Conservation (phyloP, 2,329 filamentous ascomycete species). For the Fusarium sp. region DNA sequence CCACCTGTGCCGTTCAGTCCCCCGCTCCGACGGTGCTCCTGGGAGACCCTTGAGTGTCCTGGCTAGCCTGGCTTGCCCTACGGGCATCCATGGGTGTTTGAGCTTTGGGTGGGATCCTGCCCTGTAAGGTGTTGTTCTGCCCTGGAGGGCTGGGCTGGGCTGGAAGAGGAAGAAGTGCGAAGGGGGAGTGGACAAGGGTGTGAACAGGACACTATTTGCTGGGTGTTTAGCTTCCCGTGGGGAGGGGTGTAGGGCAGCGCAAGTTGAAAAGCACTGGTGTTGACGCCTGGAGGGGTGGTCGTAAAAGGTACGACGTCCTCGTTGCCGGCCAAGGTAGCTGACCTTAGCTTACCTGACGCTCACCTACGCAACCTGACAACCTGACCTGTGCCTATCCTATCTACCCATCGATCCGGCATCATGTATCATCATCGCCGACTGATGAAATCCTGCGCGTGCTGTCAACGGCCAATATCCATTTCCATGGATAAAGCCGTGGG, state of each 20-base stretch:
- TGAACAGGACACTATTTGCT: conserved; percentile 5
- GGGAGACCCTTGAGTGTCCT: conserved; percentile 12
- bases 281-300: conserved; percentile 3
- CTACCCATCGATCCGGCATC: too few relatives aligned
- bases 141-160: conserved; percentile 33
- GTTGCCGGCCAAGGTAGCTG: conserved; percentile 24
- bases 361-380: conserved; percentile 8
- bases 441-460: background rate
- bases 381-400: background rate
- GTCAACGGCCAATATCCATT: conserved; percentile 6
- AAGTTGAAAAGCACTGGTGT: conserved; percentile 1
- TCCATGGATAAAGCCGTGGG: conserved; percentile 22
- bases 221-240: conserved; percentile 22
- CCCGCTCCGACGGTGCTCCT: conserved; percentile 27
- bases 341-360: conserved; percentile 14
- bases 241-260: conserved; percentile 39
- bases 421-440: conserved; percentile 4
- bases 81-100: background rate
- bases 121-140: conserved; percentile 39
- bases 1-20: background rate
- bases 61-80: conserved; percentile 37
- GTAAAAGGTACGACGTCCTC: conserved; percentile 24
- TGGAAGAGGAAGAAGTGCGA: background rate
- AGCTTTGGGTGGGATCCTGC: conserved; percentile 8
- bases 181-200: background rate